Percentiles rank a stretch among this genome's conserved stretches.
These are phyloP conservation scores for Blastocladiella britannica DNA, from an alignment of 192 early-diverging fungal genomes.

Conservation along the genomic window DNA sequence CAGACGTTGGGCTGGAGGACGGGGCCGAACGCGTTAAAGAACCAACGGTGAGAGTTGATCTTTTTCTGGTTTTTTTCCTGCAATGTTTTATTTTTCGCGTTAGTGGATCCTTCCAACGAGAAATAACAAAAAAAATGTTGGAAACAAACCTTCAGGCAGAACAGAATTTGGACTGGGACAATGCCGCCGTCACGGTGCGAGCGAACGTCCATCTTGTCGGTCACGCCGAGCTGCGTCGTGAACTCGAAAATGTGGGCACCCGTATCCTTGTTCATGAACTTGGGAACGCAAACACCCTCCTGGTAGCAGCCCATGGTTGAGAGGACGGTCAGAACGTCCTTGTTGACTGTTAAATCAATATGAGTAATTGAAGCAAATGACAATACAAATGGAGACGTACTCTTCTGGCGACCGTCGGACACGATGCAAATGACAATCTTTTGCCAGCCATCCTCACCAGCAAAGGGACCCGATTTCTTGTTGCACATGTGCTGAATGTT, in stretches of 20 bases:
- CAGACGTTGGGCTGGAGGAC: constrained; percentile 36
- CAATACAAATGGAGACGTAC: too few relatives aligned
- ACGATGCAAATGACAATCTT: constrained; percentile 61
- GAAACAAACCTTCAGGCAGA: constrained; percentile 64
- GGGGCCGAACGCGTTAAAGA: constrained; percentile 38
- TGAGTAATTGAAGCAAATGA: too few relatives aligned
- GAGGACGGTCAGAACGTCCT: constrained; percentile 37
- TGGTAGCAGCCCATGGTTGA: constrained; percentile 60
- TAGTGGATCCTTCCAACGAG: too few relatives aligned
- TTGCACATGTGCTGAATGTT: constrained; percentile 63
- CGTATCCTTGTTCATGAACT: constrained; percentile 39
- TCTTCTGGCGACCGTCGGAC: constrained; percentile 51
- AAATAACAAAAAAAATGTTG: too few relatives aligned
- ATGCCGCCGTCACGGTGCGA: constrained; percentile 21
- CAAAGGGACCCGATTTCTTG: constrained; percentile 33
- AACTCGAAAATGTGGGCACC: constrained; percentile 45
- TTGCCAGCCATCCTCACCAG: constrained; percentile 54
- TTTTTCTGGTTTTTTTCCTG: constrained; percentile 46
- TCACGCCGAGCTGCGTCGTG: constrained; percentile 33
- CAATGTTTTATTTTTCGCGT: too few relatives aligned
- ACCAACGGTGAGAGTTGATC: constrained; percentile 40
- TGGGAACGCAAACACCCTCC: constrained; percentile 42
- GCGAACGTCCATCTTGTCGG: constrained; percentile 24
- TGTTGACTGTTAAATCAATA: too few relatives aligned
- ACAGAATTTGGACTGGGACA: constrained; percentile 50